phyloP scores from a whole-genome alignment of 1,139 yeast species.

The Yamadazyma dushanensis region DNA sequence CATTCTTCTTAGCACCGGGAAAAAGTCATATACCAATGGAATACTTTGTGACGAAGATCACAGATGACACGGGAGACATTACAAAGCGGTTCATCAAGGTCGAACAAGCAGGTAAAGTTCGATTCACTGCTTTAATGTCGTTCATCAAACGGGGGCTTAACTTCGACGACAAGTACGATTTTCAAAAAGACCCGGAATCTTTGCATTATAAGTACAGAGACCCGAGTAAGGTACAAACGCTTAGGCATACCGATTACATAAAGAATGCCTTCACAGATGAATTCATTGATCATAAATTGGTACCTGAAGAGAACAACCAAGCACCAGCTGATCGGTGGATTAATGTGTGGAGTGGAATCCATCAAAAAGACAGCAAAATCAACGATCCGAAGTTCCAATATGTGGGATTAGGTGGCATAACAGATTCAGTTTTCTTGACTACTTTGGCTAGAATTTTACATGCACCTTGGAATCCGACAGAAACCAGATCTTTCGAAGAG shows the following conservation, averaged over 20 bases:
- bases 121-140: constrained; percentile 33
- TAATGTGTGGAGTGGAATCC: constrained; percentile 40
- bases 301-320: constrained; percentile 36
- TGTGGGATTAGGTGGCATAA: constrained; percentile 41
- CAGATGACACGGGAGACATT: constrained; percentile 31
- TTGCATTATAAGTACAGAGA: constrained; percentile 28
- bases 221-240: constrained; percentile 28
- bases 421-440: constrained; percentile 44
- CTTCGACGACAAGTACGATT: constrained; percentile 9
- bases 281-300: constrained; percentile 29
- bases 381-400: constrained; percentile 32
- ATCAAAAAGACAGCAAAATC: constrained; percentile 27
- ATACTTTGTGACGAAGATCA: constrained; percentile 57
- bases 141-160: constrained; percentile 21
- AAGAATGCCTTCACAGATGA: constrained; percentile 43
- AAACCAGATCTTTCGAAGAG: constrained; percentile 29
- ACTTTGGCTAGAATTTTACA: constrained; percentile 45
- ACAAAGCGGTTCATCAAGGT: constrained; percentile 30
- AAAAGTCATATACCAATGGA: constrained; percentile 46
- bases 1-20: constrained; percentile 50
- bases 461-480: constrained; percentile 47
- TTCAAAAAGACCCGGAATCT: constrained; percentile 21
- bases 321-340: constrained; percentile 43
- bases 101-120: constrained; percentile 28
- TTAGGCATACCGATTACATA: constrained; percentile 40